Base-by-base conservation (phyloP, 371 early-diverging fungal genomes). In the Rhizopus microsporus region DNA sequence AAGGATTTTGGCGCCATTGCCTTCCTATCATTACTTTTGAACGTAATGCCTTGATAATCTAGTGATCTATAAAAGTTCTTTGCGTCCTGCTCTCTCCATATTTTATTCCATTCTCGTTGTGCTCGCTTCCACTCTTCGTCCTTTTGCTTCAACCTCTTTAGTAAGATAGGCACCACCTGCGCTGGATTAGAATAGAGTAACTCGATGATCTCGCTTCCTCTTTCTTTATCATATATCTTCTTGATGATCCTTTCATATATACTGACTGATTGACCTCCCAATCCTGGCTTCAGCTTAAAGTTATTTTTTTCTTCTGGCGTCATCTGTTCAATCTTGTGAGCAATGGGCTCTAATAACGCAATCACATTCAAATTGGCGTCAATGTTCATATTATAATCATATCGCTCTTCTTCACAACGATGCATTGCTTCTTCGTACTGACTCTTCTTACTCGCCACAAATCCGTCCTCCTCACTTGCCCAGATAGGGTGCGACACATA, bases 31-130 rank as follows among this genome's bases (percentile, higher is more conserved):
- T 82, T 80, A 5, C 82, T 75, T 70, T 96, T 96, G 77, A 96
- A 95, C 1, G 84, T 84, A 47, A 90, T 80, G 4, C 97, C 93
- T 71, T 93, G 93, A 65, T 96, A 93, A 74, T 99, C 99, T 43
- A 99, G 79, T 1, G 99, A 90, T 62, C 95, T 93, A 72, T 94
- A 95, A 80, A 91, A 98, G 83, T 98, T 98, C 67, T 93, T 93
- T 48, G 87, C 80, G 46, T 97, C 94, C 44, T 88, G 71, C 59
- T 97, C 96, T 35, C 96, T 85, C 99, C 99, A 99, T 4, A 96
- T 83, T 69, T 95, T 96, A 72, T 91, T 89, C 87, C 89, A 93
- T 57, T 94, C 93, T 52, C 93, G 86, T 84, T 68, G 67, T 15
- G 67, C 64, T 9, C 62, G 51, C 34, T 91, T 87, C 93, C 96